Conservation (phyloP, 2,329 filamentous ascomycete genomes). For the Diplodia mutila region DNA sequence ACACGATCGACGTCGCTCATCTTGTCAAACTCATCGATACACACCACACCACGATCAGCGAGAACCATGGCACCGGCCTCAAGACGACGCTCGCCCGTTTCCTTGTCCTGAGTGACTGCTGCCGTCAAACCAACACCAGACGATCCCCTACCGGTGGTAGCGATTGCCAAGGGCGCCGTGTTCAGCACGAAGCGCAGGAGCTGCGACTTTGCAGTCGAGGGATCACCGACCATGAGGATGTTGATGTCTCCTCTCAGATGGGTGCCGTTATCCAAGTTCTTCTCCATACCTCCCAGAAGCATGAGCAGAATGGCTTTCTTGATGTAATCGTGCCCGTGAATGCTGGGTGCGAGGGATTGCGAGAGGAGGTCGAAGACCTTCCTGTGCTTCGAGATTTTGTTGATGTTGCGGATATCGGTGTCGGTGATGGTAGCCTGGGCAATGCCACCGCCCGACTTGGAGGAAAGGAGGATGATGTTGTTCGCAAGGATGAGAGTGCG, state of each 20-base stretch:
- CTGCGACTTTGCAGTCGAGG: constrained; percentile 98
- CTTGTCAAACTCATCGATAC: constrained; percentile 99
- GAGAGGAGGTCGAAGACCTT: constrained; percentile 91
- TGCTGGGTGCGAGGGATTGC: constrained; percentile 92
- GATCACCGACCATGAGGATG: constrained; percentile 98
- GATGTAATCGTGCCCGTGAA: constrained; percentile 95
- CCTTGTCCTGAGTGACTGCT: constrained; percentile 94
- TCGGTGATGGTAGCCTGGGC: constrained; percentile 92
- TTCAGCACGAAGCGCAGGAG: constrained; percentile 95
- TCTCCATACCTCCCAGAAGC: constrained; percentile 94
- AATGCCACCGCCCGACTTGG: constrained; percentile 92
- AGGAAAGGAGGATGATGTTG: constrained; percentile 91
- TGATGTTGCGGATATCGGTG: constrained; percentile 97
- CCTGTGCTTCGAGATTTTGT: constrained; percentile 93
- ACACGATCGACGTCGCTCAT: constrained; percentile 99
- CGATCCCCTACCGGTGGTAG: constrained; percentile 93
- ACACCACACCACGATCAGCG: constrained; percentile 93
- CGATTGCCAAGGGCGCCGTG: constrained; percentile 93
- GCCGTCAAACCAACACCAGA: constrained; percentile 97
- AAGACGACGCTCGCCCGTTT: constrained; percentile 90
- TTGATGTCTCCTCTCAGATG: constrained; percentile 99
- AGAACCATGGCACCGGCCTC: constrained; percentile 99
- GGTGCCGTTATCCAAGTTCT: constrained; percentile 97
- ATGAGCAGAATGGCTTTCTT: constrained; percentile 97
- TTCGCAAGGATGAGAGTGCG: constrained; percentile 93